Evolutionary conservation across 2,329 filamentous ascomycete genomes (phyloP).

Genomic region (Botrytis aclada): DNA sequence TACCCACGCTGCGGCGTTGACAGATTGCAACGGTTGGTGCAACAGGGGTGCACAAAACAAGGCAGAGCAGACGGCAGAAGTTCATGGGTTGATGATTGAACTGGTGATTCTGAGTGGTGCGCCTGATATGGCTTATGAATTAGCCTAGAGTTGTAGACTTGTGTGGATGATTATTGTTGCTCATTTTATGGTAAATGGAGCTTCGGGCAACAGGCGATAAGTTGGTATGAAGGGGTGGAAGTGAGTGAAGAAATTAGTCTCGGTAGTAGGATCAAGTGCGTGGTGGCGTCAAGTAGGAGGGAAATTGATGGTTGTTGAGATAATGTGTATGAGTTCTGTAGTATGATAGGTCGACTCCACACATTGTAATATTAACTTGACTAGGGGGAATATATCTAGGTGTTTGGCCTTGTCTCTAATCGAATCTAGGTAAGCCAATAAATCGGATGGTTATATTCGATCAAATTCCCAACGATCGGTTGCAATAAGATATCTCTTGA

Average conservation of each 20-base stretch:
- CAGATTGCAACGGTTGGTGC: neutral
- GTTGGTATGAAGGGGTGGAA: neutral
- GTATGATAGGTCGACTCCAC: neutral
- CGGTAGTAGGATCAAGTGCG: neutral
- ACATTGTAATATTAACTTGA: neutral
- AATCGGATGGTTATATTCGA: neutral
- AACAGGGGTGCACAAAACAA: neutral
- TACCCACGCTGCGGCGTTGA: neutral
- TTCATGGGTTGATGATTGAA: neutral
- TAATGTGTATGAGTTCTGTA: neutral
- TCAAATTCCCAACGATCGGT: neutral
- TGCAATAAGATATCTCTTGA: neutral
- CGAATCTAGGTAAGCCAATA: neutral
- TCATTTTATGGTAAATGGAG: neutral
- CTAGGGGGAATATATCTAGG: neutral
- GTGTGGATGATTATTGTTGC: neutral
- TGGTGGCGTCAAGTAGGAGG: neutral
- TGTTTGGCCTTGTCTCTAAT: neutral
- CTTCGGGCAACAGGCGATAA: neutral
- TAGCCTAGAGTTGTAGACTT: neutral
- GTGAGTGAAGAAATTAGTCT: neutral
- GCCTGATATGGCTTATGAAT: neutral
- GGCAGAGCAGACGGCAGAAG: neutral
- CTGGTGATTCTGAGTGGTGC: neutral
- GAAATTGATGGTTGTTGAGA: neutral